Evolutionary conservation across 345 rosid species (phyloP), one percentile per base, ranked within the genome.

Genomic region (Citrus reticulata): DNA sequence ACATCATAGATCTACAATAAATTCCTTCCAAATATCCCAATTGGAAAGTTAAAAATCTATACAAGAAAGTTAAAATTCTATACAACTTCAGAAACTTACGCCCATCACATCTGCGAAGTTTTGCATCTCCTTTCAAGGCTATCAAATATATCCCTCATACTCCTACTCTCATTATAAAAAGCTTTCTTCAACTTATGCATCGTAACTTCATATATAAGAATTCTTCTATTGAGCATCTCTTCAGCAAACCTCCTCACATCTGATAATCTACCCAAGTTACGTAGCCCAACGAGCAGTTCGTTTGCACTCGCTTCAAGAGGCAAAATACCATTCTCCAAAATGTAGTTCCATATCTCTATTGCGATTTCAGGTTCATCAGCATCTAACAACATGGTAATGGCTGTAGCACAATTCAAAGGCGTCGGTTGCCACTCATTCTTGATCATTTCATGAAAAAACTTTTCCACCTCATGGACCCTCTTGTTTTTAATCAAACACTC

Each of bases 271-370:
- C 82, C 81, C 76, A 90, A 69, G 81, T 80, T 85, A 49, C 70
- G 4, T 58, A 90, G 84, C 64, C 91, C 94, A 74, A 85, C 61
- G 24, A 90, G 94, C 72, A 87, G 71, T 7, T 76, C 85, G 75
- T 85, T 90, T 20, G 89, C 86, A 20, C 90, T 82, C 30, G 60
- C 86, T 77, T 85, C 89, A 40, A 86, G 84, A 75, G 87, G 86
- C 5, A 32, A 76, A 64, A 82, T 79, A 59, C 68, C 35, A 79
- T 86, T 87, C 62, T 89, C 87, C 20, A 81, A 79, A 87, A 89
- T 81, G 83, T 82, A 86, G 81, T 85, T 77, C 94, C 94, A 90
- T 77, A 90, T 86, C 46, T 89, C 85, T 35, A 86, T 83, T n/a
- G 89, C 91, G 76, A 72, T 81, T 83, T 90, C 91, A 27, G 91